phyloP scores from a whole-genome alignment of 176 grass and related monocot species.

The Otatea glauca region DNA sequence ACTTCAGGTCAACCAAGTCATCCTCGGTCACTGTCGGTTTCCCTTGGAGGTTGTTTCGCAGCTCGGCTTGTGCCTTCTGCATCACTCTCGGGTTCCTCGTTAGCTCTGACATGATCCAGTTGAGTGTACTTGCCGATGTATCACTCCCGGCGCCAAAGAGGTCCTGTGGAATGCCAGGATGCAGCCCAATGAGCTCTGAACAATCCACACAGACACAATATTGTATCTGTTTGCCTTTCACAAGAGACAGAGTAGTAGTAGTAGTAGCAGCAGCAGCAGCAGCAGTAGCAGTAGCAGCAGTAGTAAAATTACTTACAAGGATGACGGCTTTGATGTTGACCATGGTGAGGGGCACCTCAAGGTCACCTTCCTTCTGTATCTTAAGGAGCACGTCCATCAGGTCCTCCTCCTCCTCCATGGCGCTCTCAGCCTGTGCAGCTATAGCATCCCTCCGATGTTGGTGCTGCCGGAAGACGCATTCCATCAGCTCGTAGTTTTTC shows the following conservation, averaged over 20 bases:
- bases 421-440: too few species aligned
- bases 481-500: conserved; percentile 10
- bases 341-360: not conserved
- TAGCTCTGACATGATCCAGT: conserved; percentile 53
- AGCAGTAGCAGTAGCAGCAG: too few species aligned
- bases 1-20: too few species aligned
- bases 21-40: too few species aligned
- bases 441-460: not conserved
- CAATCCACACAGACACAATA: too few species aligned
- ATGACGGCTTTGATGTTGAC: conserved; percentile 33
- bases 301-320: too few species aligned
- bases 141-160: conserved; percentile 45
- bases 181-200: too few species aligned
- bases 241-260: too few species aligned
- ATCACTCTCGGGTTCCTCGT: conserved; percentile 21
- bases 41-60: too few species aligned
- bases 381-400: conserved; percentile 40
- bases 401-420: not conserved
- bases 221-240: too few species aligned
- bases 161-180: conserved; percentile 26
- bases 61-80: conserved; percentile 11
- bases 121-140: not conserved
- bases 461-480: not conserved
- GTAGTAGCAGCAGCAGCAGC: too few species aligned
- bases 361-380: not conserved